Percentiles rank a stretch among this genome's conserved stretches.
phyloP scores from a whole-genome alignment of 2,329 filamentous ascomycete species.

The Fusarium sp. region DNA sequence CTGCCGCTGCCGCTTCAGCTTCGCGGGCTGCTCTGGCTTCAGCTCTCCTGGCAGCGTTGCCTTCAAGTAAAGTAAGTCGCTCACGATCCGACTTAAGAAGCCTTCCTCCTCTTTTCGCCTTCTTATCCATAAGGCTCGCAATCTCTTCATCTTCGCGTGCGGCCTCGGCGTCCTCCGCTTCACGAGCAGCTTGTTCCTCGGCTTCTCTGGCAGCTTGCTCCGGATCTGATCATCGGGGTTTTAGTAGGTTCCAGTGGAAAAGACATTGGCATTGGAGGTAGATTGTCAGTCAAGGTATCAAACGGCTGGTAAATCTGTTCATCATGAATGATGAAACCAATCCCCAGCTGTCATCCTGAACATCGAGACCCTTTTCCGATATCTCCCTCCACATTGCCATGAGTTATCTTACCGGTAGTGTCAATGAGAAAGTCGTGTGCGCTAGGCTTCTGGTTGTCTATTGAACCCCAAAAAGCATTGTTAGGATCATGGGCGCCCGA shows the following conservation, averaged over 20 bases:
- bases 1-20: constrained; percentile 19
- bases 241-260: constrained; percentile 57
- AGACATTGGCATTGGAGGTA: constrained; percentile 62
- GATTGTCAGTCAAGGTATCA: constrained; percentile 55
- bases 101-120: constrained; percentile 37
- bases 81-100: constrained; percentile 39
- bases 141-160: constrained; percentile 49
- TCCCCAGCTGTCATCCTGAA: constrained; percentile 59
- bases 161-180: constrained; percentile 41
- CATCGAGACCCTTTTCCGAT: constrained; percentile 56
- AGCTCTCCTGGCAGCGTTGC: constrained; percentile 40
- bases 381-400: constrained; percentile 58
- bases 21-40: constrained; percentile 41
- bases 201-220: constrained; percentile 38
- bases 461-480: constrained; percentile 54
- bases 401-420: constrained; percentile 58
- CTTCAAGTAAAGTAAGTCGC: constrained; percentile 34
- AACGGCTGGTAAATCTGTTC: constrained; percentile 57
- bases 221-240: constrained; percentile 49
- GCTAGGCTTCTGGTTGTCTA: constrained; percentile 57
- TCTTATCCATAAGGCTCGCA: constrained; percentile 57
- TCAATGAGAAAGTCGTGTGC: constrained; percentile 58
- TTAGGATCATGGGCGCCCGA: constrained; percentile 58
- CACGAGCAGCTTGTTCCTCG: constrained; percentile 39
- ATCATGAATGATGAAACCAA: constrained; percentile 55